Conservation (phyloP, 352 stramenopile species). For the Phytopythium litorale region DNA sequence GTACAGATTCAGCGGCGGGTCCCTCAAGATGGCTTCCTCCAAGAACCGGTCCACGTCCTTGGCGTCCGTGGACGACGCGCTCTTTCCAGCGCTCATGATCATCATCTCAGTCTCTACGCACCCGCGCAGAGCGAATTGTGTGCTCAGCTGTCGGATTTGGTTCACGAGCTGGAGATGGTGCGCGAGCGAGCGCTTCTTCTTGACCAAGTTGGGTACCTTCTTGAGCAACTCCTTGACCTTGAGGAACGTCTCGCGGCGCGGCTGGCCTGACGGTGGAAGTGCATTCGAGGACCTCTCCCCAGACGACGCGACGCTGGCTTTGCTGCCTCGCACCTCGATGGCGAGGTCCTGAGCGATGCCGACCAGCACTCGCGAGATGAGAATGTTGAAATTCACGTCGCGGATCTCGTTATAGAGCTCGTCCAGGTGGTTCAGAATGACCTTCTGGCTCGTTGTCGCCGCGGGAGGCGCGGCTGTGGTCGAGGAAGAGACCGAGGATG, state of each 20-base stretch:
- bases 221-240: slow-evolving; percentile 46
- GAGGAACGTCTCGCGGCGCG: slow-evolving; percentile 20
- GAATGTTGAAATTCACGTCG: slow-evolving; percentile 76
- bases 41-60: slow-evolving; percentile 66
- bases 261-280: background rate
- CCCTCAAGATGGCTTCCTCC: slow-evolving; percentile 63
- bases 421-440: slow-evolving; percentile 68
- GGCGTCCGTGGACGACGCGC: slow-evolving; percentile 25
- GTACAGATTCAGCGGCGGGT: slow-evolving; percentile 62
- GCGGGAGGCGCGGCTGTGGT: slow-evolving; percentile 1
- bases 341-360: slow-evolving; percentile 54
- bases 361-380: slow-evolving; percentile 47
- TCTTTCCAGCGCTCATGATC: slow-evolving; percentile 66
- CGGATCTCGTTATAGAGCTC: slow-evolving; percentile 67
- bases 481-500: background rate
- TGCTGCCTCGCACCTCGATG: slow-evolving; percentile 34
- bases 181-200: slow-evolving; percentile 63
- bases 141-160: slow-evolving; percentile 54
- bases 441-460: slow-evolving; percentile 30
- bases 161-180: slow-evolving; percentile 68
- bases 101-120: slow-evolving; percentile 79
- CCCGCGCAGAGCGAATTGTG: slow-evolving; percentile 46
- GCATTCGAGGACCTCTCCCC: background rate
- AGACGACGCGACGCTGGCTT: slow-evolving; percentile 19
- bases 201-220: slow-evolving; percentile 68